These are phyloP conservation scores for Heliocybe sulcata DNA, from an alignment of 1,284 basidiomycete species.

Conservation along the genomic window DNA sequence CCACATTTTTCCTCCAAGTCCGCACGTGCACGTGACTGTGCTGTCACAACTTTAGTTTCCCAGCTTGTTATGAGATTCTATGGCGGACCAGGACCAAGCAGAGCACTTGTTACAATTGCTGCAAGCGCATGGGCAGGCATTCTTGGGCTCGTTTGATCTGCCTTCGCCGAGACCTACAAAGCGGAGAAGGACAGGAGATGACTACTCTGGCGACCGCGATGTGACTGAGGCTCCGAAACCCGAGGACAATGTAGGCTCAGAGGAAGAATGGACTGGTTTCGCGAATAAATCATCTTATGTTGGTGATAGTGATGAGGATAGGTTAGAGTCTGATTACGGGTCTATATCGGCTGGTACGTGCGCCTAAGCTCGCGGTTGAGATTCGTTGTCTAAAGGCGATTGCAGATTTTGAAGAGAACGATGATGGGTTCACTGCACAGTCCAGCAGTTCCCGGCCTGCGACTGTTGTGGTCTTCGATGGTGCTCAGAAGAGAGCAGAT, in stretches of 20 bases:
- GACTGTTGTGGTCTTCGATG: conserved; percentile 50
- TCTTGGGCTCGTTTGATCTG: not conserved
- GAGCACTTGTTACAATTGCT: not conserved
- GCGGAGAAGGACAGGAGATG: not conserved
- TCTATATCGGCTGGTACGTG: not conserved
- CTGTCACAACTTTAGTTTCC: not conserved
- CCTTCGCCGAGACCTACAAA: not conserved
- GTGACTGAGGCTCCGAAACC: not conserved
- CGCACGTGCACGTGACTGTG: too few species aligned
- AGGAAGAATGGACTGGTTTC: not conserved
- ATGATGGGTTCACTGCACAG: not conserved
- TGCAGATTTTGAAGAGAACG: not conserved
- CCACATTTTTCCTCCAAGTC: too few species aligned
- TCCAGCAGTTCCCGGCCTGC: not conserved
- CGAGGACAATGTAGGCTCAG: not conserved
- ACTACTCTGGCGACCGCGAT: not conserved
- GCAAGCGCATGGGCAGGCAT: not conserved
- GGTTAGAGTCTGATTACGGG: not conserved
- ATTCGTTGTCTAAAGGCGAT: not conserved
- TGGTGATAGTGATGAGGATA: not conserved
- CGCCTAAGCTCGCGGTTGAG: not conserved
- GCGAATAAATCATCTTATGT: not conserved
- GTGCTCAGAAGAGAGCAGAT: conserved; percentile 18
- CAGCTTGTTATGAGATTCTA: not conserved
- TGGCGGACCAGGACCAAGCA: not conserved